phyloP scores from a whole-genome alignment of 164 flowering plant species.

The Warburgia ugandensis region DNA sequence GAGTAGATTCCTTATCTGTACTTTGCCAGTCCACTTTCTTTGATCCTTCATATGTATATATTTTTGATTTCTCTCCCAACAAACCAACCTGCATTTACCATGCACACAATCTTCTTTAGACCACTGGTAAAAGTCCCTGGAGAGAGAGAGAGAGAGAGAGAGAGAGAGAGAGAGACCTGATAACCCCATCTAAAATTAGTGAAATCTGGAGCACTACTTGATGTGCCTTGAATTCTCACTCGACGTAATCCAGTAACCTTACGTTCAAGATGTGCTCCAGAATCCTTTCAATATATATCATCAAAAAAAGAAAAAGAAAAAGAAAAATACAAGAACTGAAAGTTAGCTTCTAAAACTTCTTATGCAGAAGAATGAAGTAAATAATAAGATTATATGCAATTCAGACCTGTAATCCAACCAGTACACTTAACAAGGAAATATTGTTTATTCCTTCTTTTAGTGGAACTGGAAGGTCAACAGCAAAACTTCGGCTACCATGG shows the following conservation, averaged over 20 bases:
- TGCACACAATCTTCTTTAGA: not conserved
- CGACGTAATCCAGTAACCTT: constrained; percentile 31
- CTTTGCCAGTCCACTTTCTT: constrained; percentile 26
- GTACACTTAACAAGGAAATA: constrained; percentile 67
- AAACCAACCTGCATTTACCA: constrained; percentile 39
- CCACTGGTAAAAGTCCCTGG: not conserved
- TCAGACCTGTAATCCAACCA: constrained; percentile 82
- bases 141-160: not conserved
- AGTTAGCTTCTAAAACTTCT: not conserved
- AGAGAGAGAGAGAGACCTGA: constrained; percentile 26
- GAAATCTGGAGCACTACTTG: constrained; percentile 15
- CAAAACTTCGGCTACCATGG: constrained; percentile 15
- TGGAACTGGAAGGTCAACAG: constrained; percentile 22
- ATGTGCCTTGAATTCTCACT: constrained; percentile 24
- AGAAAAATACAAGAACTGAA: not conserved
- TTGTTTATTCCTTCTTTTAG: constrained; percentile 45
- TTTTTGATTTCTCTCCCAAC: constrained; percentile 31
- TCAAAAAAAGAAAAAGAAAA: not conserved
- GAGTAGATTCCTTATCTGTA: constrained; percentile 1
- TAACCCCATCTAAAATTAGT: constrained; percentile 43
- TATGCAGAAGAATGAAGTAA: not conserved
- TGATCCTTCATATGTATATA: constrained; percentile 17
- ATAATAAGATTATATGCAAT: not conserved
- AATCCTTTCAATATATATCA: constrained; percentile 32
- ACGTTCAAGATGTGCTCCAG: constrained; percentile 51